Conservation (phyloP, 1,139 yeast genomes). For the Geotrichum restrictum region DNA sequence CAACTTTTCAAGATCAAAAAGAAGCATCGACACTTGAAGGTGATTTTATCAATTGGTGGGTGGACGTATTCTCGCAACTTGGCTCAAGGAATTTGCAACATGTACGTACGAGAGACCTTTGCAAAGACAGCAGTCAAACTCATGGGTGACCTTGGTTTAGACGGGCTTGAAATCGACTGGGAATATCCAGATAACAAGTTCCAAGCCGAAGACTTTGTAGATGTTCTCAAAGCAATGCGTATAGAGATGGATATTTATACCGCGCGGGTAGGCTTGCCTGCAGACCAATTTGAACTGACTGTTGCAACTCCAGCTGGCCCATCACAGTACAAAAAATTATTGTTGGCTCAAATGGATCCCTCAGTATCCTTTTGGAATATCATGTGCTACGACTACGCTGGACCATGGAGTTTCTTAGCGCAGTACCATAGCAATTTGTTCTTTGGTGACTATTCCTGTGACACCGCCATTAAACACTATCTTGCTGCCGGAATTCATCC, state of each 20-base stretch:
- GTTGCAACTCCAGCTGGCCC: conserved; percentile 73
- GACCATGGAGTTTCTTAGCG: conserved; percentile 63
- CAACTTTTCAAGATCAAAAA: conserved; percentile 53
- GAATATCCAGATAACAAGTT: conserved; percentile 62
- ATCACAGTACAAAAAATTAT: conserved; percentile 44
- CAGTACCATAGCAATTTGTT: conserved; percentile 72
- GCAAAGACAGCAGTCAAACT: conserved; percentile 48
- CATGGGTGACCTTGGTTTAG: conserved; percentile 60
- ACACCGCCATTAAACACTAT: conserved; percentile 50
- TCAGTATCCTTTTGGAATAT: conserved; percentile 70
- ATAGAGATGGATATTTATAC: conserved; percentile 43
- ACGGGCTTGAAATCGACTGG: conserved; percentile 94
- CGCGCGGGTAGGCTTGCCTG: conserved; percentile 25
- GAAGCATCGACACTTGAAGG: conserved; percentile 49
- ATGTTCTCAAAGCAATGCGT: conserved; percentile 47
- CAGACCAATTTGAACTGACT: conserved; percentile 50
- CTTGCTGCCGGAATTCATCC: conserved; percentile 44
- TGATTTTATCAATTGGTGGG: conserved; percentile 82
- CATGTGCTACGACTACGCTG: conserved; percentile 87
- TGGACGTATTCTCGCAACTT: conserved; percentile 65
- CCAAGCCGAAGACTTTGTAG: conserved; percentile 49
- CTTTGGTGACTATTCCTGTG: conserved; percentile 48
- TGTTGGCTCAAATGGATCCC: conserved; percentile 53
- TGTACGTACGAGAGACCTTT: conserved; percentile 45
- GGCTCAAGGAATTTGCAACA: conserved; percentile 44